Evolutionary conservation across 768 basidiomycete species (phyloP).

Genomic region (Rhodosporidiobolus sp.): DNA sequence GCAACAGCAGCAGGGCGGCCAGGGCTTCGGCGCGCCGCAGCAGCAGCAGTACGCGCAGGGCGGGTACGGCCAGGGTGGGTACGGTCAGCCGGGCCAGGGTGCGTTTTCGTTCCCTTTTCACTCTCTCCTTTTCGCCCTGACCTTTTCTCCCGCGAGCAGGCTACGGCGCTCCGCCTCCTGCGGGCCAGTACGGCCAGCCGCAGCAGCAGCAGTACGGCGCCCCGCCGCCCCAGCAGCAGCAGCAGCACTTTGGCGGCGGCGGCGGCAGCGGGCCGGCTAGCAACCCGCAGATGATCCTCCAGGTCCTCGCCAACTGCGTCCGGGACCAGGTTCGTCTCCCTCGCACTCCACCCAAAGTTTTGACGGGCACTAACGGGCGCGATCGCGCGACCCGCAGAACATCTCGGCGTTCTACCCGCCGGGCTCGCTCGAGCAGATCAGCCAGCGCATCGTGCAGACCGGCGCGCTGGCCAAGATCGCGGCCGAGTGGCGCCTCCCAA

Average conservation of each 20-base stretch:
- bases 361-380: no score
- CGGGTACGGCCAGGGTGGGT: not conserved
- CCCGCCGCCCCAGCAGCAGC: conserved; percentile 5
- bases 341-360: no score
- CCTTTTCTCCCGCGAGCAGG: not conserved
- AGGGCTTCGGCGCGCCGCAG: not conserved
- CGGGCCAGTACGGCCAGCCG: conserved; percentile 13
- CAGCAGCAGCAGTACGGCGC: conserved; percentile 18
- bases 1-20: not conserved
- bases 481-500: conserved; percentile 50
- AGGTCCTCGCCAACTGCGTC: not conserved
- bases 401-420: conserved; percentile 53
- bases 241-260: not conserved
- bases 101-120: not conserved
- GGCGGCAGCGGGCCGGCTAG: not conserved
- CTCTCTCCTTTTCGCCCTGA: not conserved
- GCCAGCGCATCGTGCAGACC: conserved; percentile 48
- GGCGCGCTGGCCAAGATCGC: conserved; percentile 49
- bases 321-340: conserved; percentile 2
- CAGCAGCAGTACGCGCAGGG: conserved; percentile 14
- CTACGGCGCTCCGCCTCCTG: conserved; percentile 17
- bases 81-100: conserved; percentile 5
- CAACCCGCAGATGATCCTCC: conserved; percentile 3
- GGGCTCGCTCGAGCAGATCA: conserved; percentile 49
- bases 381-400: no score